Evolutionary conservation across 805 yeast genomes (phyloP), one percentile per base, ranked within the genome.

Genomic region (Lipomyces starkeyi): DNA sequence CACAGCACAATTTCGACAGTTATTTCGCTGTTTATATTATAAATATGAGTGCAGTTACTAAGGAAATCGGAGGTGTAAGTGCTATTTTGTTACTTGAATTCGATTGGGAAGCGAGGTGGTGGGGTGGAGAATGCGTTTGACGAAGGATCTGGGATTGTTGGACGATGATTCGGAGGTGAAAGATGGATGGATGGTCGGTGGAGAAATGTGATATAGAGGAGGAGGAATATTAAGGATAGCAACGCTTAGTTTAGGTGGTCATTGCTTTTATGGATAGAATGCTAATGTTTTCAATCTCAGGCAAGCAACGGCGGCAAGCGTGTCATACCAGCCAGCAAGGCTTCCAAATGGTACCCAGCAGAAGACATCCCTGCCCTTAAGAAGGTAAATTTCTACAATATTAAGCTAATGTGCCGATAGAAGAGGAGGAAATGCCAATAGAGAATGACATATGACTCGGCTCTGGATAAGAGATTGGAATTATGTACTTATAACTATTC

Each of bases 301-400:
- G 78, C 80, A 71, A 77, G 74, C 75, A 78, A 78, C 78, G 80
- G 80, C 64, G 77, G 76, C 64, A 70, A 71, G 69, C 78, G 80
- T 71, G 71, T 71, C 65, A 64, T 78, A 68, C 76, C 82, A 59
- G 72, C 73, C 70, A 73, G 65, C 69, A 77, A 84, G 86, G 94
- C 95, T 80, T 90, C 91, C 84, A 90, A 89, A 87, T 91, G 96
- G 97, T 93, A 91, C 87, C 92, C 91, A 83, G 89, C 97, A 81
- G 94, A 91, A 87, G 91, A 88, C 84, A 90, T 87, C 78, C 89
- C 93, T 82, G 92, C 88, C 79, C 88, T 94, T 78, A 91, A 90
- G 87, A 87, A 87, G 85, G 71, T 65, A 64, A 32, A 47, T 47
- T 17, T 17, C 32, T 29, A 29, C 32, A 29, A 29, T 29, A 29